phyloP scores from a whole-genome alignment of 495 filamentous ascomycete species.

The Aspergillus heteromorphus region DNA sequence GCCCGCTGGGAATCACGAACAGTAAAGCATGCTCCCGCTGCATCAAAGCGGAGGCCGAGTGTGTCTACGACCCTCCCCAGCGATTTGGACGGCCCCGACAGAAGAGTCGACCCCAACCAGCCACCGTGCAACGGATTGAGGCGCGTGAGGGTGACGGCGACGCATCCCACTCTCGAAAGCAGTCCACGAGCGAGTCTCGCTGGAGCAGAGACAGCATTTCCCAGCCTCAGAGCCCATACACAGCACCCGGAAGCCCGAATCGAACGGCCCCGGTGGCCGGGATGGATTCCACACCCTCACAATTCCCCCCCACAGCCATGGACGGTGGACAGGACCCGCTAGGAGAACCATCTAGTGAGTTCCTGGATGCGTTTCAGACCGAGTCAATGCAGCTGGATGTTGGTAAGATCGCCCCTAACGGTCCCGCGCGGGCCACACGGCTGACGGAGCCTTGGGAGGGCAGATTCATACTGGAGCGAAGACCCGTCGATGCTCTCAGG shows the following conservation, averaged over 20 bases:
- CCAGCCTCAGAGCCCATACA: background rate
- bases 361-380: background rate
- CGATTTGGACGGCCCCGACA: background rate
- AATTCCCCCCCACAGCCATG: background rate
- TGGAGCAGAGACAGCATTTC: background rate
- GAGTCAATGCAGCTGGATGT: background rate
- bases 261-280: background rate
- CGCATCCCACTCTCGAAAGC: background rate
- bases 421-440: too few relatives aligned
- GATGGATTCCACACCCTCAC: background rate
- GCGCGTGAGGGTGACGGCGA: background rate
- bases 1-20: background rate
- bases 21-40: background rate
- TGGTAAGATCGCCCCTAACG: background rate
- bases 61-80: background rate
- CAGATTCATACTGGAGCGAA: background rate
- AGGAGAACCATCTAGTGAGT: background rate
- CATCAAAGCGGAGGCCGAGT: background rate
- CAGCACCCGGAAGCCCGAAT: background rate
- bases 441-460: background rate
- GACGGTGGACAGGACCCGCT: background rate
- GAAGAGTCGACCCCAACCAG: background rate
- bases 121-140: background rate
- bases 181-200: background rate
- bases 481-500: background rate